phyloP scores from a whole-genome alignment of 225 moss, liverwort and hornwort species.

The Ulota crispa region DNA sequence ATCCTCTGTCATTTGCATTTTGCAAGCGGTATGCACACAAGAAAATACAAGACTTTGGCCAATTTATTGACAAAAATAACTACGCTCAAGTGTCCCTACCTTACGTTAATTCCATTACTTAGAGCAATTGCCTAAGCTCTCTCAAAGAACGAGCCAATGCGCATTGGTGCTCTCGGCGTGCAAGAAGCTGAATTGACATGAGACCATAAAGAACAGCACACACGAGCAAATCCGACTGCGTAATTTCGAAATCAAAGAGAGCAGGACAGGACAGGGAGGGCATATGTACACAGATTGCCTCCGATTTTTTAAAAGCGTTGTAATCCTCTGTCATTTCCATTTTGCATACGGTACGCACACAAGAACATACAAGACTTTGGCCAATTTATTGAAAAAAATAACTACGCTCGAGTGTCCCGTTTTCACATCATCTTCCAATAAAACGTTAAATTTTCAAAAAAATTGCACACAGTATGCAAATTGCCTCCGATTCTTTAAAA shows the following conservation, averaged over 20 bases:
- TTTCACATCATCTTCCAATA: background rate
- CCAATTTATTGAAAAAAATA: background rate
- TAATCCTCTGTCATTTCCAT: background rate
- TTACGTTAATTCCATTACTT: background rate
- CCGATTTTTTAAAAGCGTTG: background rate
- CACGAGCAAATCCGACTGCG: too few species aligned
- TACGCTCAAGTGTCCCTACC: background rate
- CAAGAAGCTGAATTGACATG: too few species aligned
- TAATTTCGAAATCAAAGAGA: too few species aligned
- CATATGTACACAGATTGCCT: background rate
- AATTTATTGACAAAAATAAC: background rate
- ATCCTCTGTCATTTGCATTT: background rate
- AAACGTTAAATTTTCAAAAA: background rate
- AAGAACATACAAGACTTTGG: background rate
- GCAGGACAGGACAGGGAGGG: too few species aligned
- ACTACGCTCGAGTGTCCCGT: background rate
- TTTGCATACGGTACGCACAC: background rate
- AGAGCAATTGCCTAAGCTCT: too few species aligned
- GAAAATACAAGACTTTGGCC: background rate
- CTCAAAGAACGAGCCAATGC: too few species aligned
- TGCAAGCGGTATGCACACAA: background rate
- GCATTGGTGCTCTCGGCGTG: too few species aligned
- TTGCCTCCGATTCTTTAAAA: background rate
- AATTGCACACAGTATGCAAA: background rate
- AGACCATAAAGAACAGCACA: too few species aligned